phyloP scores from a whole-genome alignment of 2,329 filamentous ascomycete species.

The Trichoderma sp. region DNA sequence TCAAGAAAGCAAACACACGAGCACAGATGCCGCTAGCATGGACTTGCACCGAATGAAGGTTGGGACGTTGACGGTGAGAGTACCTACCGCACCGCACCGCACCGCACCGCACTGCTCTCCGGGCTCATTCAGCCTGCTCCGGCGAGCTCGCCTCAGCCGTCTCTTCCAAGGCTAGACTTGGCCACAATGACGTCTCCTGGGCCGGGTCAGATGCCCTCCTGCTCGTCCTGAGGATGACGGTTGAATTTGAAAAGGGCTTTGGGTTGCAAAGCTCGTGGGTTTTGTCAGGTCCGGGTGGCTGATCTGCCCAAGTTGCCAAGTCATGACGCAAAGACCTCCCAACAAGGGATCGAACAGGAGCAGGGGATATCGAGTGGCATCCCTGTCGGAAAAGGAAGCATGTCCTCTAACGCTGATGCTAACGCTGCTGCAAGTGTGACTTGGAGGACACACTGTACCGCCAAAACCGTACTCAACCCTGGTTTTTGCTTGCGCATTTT shows the following conservation, averaged over 20 bases:
- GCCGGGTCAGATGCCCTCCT: background rate
- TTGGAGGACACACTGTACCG: slow-evolving; percentile 20
- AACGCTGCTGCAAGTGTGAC: slow-evolving; percentile 10
- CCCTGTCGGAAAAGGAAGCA: slow-evolving; percentile 23
- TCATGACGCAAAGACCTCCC: slow-evolving; percentile 22
- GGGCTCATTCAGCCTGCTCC: slow-evolving; percentile 8
- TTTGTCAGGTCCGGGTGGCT: slow-evolving; percentile 7
- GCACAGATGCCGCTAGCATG: slow-evolving; percentile 12
- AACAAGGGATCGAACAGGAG: slow-evolving; percentile 10
- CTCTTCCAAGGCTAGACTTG: slow-evolving; percentile 9
- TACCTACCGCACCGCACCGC: background rate
- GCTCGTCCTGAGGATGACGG: background rate
- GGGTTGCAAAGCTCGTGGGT: slow-evolving; percentile 13
- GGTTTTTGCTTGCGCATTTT: slow-evolving; percentile 1
- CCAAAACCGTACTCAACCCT: slow-evolving; percentile 7
- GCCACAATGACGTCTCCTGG: slow-evolving; percentile 25
- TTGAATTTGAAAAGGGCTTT: background rate
- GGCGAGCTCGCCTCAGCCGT: background rate
- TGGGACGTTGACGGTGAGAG: background rate
- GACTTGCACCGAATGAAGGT: background rate
- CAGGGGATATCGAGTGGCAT: background rate
- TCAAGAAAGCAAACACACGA: slow-evolving; percentile 4
- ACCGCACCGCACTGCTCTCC: slow-evolving; percentile 1
- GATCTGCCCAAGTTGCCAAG: slow-evolving; percentile 6
- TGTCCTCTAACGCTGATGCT: slow-evolving; percentile 7